phyloP scores from a whole-genome alignment of 2,329 filamentous ascomycete genomes.

The Paracamarosporium sp. region DNA sequence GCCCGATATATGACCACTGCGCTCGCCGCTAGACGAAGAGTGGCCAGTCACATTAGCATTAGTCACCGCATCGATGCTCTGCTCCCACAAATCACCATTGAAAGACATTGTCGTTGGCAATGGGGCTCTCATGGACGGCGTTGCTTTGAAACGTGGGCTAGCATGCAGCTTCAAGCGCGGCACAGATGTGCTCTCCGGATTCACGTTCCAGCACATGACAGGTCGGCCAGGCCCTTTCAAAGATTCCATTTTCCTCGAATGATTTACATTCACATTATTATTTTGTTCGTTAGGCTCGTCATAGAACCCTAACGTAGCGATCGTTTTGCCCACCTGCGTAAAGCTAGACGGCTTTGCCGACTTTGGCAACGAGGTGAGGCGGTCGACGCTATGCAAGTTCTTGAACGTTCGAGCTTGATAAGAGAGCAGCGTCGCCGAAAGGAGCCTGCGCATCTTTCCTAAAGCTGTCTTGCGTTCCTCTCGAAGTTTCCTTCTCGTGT shows the following conservation, averaged over 20 bases:
- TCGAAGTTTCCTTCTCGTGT: not conserved
- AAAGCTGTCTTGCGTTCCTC: not conserved
- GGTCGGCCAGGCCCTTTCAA: not conserved
- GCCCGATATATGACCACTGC: not conserved
- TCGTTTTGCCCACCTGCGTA: not conserved
- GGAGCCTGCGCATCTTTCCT: not conserved
- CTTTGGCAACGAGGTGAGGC: not conserved
- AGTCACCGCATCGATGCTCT: not conserved
- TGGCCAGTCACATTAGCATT: not conserved
- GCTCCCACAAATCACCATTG: not conserved
- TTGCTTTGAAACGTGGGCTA: not conserved
- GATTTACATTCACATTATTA: not conserved
- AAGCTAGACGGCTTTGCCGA: not conserved
- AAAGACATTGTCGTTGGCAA: slow-evolving; percentile 5
- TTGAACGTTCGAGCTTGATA: not conserved
- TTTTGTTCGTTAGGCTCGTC: not conserved
- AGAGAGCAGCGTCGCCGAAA: not conserved
- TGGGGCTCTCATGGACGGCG: slow-evolving; percentile 11
- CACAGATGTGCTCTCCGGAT: no score
- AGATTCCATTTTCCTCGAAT: not conserved
- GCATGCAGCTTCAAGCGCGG: no score
- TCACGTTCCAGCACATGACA: not conserved
- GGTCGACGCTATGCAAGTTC: not conserved
- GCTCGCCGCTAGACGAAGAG: not conserved
- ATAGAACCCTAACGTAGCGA: not conserved